Conservation (phyloP, 805 yeast genomes). For the Starmerella sirachaensis region DNA sequence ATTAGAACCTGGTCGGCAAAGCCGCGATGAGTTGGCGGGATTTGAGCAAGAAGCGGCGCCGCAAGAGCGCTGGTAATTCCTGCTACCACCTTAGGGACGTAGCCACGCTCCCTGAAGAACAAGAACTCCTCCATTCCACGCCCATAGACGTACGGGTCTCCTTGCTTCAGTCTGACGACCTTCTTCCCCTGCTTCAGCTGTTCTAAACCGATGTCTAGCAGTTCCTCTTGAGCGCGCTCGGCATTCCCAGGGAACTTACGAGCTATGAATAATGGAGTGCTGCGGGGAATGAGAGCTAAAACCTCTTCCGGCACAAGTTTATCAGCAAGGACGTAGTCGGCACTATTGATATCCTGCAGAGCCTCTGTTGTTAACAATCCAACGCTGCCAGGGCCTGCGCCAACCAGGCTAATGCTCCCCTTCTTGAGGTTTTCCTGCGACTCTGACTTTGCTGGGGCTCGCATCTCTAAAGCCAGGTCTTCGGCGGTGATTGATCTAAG, state of each 20-base stretch:
- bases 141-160: slow-evolving; percentile 93
- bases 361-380: slow-evolving; percentile 80
- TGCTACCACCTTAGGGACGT: slow-evolving; percentile 60
- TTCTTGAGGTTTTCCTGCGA: slow-evolving; percentile 18
- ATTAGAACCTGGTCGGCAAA: slow-evolving; percentile 85
- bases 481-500: slow-evolving; percentile 49
- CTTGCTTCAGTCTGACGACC: slow-evolving; percentile 86
- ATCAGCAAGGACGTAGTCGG: slow-evolving; percentile 79
- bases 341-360: slow-evolving; percentile 60
- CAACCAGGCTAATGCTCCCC: slow-evolving; percentile 71
- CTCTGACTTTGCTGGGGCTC: background rate
- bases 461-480: slow-evolving; percentile 36
- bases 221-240: slow-evolving; percentile 79
- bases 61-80: slow-evolving; percentile 86
- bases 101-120: slow-evolving; percentile 59
- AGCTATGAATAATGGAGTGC: slow-evolving; percentile 71
- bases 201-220: slow-evolving; percentile 57
- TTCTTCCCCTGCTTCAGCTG: slow-evolving; percentile 53
- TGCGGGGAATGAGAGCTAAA: slow-evolving; percentile 63
- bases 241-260: slow-evolving; percentile 95
- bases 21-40: slow-evolving; percentile 86
- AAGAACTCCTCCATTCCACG: slow-evolving; percentile 88
- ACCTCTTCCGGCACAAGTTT: slow-evolving; percentile 86
- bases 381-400: slow-evolving; percentile 87
- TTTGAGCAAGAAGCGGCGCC: slow-evolving; percentile 68